Conservation (phyloP, 148 eudicot genomes). For the Vaccinium vitisidaea region DNA sequence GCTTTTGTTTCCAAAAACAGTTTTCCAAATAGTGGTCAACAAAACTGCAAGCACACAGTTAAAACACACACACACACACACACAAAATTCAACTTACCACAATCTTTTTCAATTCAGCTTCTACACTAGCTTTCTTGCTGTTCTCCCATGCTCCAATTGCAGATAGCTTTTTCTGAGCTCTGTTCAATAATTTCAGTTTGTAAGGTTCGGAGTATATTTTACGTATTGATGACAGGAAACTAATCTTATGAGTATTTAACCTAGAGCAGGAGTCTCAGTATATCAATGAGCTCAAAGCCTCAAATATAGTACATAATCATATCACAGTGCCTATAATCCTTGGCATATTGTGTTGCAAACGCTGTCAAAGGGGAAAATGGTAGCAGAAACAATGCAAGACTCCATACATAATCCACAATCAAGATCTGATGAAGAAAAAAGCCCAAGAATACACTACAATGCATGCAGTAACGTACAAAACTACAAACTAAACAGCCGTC, state of each 20-base stretch:
- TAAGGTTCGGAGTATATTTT: background rate
- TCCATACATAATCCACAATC: background rate
- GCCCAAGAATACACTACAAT: background rate
- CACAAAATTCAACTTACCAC: conserved; percentile 48
- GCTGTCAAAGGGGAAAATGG: background rate
- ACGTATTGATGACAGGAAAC: background rate
- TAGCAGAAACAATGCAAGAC: background rate
- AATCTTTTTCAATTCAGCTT: conserved; percentile 64
- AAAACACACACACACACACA: background rate
- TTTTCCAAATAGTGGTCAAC: background rate
- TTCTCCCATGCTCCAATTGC: conserved; percentile 76
- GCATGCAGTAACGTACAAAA: background rate
- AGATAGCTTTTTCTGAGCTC: conserved; percentile 75
- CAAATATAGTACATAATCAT: background rate
- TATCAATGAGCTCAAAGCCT: background rate
- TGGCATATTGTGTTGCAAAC: background rate
- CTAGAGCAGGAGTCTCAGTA: background rate
- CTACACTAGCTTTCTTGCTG: conserved; percentile 76
- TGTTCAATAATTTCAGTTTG: conserved; percentile 31
- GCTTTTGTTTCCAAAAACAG: conserved; percentile 5
- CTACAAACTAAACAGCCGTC: too few relatives aligned
- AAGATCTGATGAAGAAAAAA: background rate
- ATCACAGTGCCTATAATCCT: background rate
- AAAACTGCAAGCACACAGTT: background rate
- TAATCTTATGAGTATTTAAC: background rate